Evolutionary conservation across 306 rosid genomes (phyloP), one percentile per base, ranked within the genome.

Genomic region (Oxytropis ochrocephala): DNA sequence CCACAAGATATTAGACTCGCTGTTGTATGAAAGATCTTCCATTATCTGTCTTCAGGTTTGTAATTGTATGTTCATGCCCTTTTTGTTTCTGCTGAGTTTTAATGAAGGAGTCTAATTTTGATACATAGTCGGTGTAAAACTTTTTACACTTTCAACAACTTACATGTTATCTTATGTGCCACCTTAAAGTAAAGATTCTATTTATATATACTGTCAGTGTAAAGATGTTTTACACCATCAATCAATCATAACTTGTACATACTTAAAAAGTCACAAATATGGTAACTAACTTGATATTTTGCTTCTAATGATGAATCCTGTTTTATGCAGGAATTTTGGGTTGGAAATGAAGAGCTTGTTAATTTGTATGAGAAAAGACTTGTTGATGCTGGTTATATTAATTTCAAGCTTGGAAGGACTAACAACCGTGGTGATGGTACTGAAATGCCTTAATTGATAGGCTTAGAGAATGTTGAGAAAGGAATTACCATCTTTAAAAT

Each of bases 391-490:
- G 96, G 95, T 46, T 92, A 89, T 79, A 11, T 75, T 50, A 79
- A 11, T 76, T 88, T 89, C 80, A 86, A 89, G 84, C 95, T 92
- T 43, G 98, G 81, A 68, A 58, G 98, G 46, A 89, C 98, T 12
- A 92, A 92, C 71, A 92, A 92, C 58, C 98, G 96, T 1, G 98
- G 98, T 30, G 98, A 92, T 77, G 98, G 98, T 92, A n/a, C n/a
- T n/a, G n/a, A n/a, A n/a, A n/a, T n/a, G n/a, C n/a, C 33, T 30
- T 30, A 4, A 29, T 29, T 29, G 32, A 29, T 29, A 29, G 32
- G 1, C 33, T 30, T 2, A 35, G 5, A 17, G 24, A 38, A 32
- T 47, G 57, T 29, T 29, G 11, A 33, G 57, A 14, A 27, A 18
- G 51, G 7, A 24, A 39, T 16, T 10, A 0, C 11, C 63, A 68